phyloP scores from a whole-genome alignment of 306 rosid genomes.

The Acmispon strigosus region DNA sequence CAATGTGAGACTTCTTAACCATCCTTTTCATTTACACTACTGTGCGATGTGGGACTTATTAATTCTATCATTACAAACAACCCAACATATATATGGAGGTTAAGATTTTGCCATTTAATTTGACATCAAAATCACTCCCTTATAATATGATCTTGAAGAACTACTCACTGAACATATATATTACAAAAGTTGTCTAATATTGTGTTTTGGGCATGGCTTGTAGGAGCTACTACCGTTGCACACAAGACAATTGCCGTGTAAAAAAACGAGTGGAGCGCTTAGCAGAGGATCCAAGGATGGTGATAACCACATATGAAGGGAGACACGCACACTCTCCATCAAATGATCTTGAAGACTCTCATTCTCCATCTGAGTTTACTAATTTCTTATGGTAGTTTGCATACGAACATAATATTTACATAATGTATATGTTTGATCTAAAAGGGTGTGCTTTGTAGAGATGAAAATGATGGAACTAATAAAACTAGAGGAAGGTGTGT shows the following conservation, averaged over 20 bases:
- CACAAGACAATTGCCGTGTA: conserved; percentile 84
- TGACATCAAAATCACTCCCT: no score
- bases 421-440: not conserved
- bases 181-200: no score
- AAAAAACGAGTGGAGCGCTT: conserved; percentile 91
- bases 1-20: no score
- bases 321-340: conserved; percentile 88
- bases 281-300: conserved; percentile 98
- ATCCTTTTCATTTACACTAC: no score
- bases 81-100: no score
- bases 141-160: no score
- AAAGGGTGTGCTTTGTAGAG: conserved; percentile 18
- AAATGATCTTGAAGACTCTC: conserved; percentile 64
- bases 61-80: no score
- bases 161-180: no score
- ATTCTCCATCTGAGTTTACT: conserved; percentile 50
- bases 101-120: no score
- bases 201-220: not conserved
- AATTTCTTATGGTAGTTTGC: conserved; percentile 69
- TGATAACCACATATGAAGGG: conserved; percentile 95
- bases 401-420: not conserved
- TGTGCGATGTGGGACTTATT: no score
- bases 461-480: conserved; percentile 9
- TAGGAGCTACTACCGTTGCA: conserved; percentile 96
- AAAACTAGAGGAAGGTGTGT: not conserved